phyloP scores from a whole-genome alignment of 2,329 filamentous ascomycete genomes.

The Fusarium sp. region DNA sequence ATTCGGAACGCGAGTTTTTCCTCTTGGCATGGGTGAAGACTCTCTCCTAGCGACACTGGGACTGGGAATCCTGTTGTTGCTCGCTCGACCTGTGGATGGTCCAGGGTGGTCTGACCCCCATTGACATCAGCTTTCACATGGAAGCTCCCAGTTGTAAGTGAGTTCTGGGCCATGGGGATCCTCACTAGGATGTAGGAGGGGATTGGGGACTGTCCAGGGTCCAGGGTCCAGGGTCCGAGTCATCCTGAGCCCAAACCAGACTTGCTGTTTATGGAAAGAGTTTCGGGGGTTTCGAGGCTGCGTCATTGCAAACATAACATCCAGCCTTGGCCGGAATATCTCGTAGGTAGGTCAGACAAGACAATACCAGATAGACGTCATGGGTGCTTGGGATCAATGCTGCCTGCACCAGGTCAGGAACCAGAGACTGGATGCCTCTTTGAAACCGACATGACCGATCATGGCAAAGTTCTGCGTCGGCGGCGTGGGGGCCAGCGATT shows the following conservation, averaged over 20 bases:
- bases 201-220: slow-evolving; percentile 27
- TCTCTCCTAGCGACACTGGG: slow-evolving; percentile 19
- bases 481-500: slow-evolving; percentile 37
- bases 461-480: slow-evolving; percentile 25
- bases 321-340: slow-evolving; percentile 14
- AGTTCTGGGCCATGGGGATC: slow-evolving; percentile 30
- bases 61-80: slow-evolving; percentile 11
- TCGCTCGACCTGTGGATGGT: slow-evolving; percentile 5
- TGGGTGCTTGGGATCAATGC: slow-evolving; percentile 20
- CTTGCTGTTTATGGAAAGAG: slow-evolving; percentile 24
- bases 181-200: slow-evolving; percentile 21
- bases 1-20: slow-evolving; percentile 35
- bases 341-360: slow-evolving; percentile 15
- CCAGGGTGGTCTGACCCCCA: slow-evolving; percentile 19
- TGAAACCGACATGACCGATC: slow-evolving; percentile 29
- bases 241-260: slow-evolving; percentile 16
- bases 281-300: slow-evolving; percentile 30
- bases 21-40: slow-evolving; percentile 25
- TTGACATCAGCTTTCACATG: slow-evolving; percentile 23
- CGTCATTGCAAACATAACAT: slow-evolving; percentile 22
- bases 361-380: slow-evolving; percentile 16
- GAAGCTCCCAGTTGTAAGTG: slow-evolving; percentile 16
- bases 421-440: slow-evolving; percentile 21
- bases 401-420: slow-evolving; percentile 17
- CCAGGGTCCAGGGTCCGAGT: slow-evolving; percentile 24